phyloP scores from a whole-genome alignment of 2,329 filamentous ascomycete genomes.

The Hymenoscyphus fraxineus region DNA sequence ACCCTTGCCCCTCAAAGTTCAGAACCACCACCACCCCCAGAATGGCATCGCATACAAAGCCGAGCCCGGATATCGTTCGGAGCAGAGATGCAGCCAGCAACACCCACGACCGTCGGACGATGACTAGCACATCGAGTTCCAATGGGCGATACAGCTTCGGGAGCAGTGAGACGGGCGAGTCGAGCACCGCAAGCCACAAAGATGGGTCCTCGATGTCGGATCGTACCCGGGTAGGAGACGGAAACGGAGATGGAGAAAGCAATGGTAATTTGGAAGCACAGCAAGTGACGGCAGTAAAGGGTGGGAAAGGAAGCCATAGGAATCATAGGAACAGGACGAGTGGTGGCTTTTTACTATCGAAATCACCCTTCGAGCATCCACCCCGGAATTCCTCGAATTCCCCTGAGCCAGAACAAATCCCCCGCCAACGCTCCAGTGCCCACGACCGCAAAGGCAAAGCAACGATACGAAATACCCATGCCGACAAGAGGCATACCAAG shows the following conservation, averaged over 20 bases:
- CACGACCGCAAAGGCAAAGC: slow-evolving; percentile 30
- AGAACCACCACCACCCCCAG: slow-evolving; percentile 10
- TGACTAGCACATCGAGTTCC: slow-evolving; percentile 23
- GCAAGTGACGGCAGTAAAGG: not conserved
- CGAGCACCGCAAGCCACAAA: slow-evolving; percentile 39
- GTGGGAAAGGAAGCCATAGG: slow-evolving; percentile 26
- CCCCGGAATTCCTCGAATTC: slow-evolving; percentile 3
- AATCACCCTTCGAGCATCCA: slow-evolving; percentile 25
- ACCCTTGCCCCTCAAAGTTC: slow-evolving; percentile 12
- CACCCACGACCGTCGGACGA: slow-evolving; percentile 23
- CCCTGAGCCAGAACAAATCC: slow-evolving; percentile 10
- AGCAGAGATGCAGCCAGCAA: slow-evolving; percentile 27
- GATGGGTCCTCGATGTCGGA: slow-evolving; percentile 17
- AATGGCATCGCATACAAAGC: slow-evolving; percentile 27
- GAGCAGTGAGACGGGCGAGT: slow-evolving; percentile 45
- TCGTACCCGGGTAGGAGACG: slow-evolving; percentile 4
- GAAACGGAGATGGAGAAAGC: slow-evolving; percentile 4
- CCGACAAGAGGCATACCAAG: slow-evolving; percentile 27
- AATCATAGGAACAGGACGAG: slow-evolving; percentile 30
- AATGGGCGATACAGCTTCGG: slow-evolving; percentile 34
- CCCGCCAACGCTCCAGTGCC: slow-evolving; percentile 20
- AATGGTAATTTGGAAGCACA: slow-evolving; percentile 5
- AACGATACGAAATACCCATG: slow-evolving; percentile 19
- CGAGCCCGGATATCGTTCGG: slow-evolving; percentile 14
- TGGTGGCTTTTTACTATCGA: slow-evolving; percentile 33